Evolutionary conservation across 371 early-diverging fungal species (phyloP), one percentile per base, ranked within the genome.

Genomic region (Fennellomyces sp.): DNA sequence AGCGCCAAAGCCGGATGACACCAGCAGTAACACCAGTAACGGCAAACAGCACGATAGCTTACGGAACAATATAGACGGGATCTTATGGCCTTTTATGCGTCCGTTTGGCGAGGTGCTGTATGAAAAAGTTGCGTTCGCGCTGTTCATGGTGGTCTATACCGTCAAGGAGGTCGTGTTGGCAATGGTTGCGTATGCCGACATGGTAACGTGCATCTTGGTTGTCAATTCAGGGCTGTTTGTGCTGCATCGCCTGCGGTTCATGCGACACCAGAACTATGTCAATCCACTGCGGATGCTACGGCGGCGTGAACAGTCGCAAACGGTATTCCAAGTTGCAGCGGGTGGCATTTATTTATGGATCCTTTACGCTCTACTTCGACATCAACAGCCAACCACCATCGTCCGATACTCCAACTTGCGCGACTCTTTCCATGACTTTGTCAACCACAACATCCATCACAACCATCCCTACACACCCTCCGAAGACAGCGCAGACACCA

Each of bases 81-180:
- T 52, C 13, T 13, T 52, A 28, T 60, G 52, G 51, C 52, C 60
- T 7, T 27, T 60, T n/a, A 38, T 52, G 6, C 41, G 23, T 28
- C 52, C 60, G 11, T 5, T 27, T 13, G 52, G 51, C 25, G 60
- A 60, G 33, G 5, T 39, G 1, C n/a, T 60, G 19, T 60, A 52
- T 19, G 51, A 60, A 29, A 52, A 50, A 17, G 41, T 28, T 2
- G 60, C 39, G 12, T 60, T 52, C 26, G 21, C 19, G 27, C 10
- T 60, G 8, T 52, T 60, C 23, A 19, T 60, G 12, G 25, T 60
- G 5, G 29, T 60, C n/a, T 60, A 50, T 31, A 23, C 41, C 2
- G 30, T 60, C 42, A 60, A 60, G 31, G 52, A 60, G 30, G 30
- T 33, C 10, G 36, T 41, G 26, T 39, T 41, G 1, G 33, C 52